A percentile compares a stretch with the other conserved stretches of the same genome.
phyloP scores from a whole-genome alignment of 768 basidiomycete species.

The Daedaleopsis nitida region DNA sequence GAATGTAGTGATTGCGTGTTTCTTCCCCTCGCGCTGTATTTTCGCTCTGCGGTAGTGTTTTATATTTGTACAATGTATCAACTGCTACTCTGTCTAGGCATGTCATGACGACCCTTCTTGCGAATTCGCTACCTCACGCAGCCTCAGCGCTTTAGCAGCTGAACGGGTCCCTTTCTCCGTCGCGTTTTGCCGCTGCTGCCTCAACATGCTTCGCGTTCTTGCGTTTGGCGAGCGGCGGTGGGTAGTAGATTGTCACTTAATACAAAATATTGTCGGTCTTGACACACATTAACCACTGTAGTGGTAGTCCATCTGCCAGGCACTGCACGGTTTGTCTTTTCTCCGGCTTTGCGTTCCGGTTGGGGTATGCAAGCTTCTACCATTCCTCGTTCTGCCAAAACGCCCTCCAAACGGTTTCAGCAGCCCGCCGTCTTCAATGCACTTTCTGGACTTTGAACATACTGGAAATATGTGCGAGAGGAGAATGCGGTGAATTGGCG shows the following conservation, averaged over 20 bases:
- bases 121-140: not conserved
- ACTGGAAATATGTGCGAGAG: too few species aligned
- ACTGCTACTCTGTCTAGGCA: not conserved
- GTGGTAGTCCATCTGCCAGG: too few species aligned
- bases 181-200: slow-evolving; percentile 13
- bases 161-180: not conserved
- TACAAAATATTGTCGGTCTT: not conserved
- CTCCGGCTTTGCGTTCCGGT: slow-evolving; percentile 1
- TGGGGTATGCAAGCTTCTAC: not conserved
- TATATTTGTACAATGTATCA: not conserved
- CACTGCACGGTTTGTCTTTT: slow-evolving; percentile 53
- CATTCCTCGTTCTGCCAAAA: slow-evolving; percentile 53
- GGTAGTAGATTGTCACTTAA: slow-evolving; percentile 81
- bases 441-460: too few species aligned
- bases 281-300: slow-evolving; percentile 2
- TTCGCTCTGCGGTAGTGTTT: not conserved
- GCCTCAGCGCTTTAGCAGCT: too few species aligned
- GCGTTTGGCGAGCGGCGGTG: slow-evolving; percentile 80
- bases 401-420: slow-evolving; percentile 77
- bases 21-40: too few species aligned
- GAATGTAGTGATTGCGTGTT: too few species aligned
- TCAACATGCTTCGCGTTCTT: slow-evolving; percentile 47
- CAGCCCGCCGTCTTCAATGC: slow-evolving; percentile 86
- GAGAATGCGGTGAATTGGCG: too few species aligned
- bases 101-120: not conserved